phyloP scores from a whole-genome alignment of 495 filamentous ascomycete species.

The Glutinoglossum americanum region DNA sequence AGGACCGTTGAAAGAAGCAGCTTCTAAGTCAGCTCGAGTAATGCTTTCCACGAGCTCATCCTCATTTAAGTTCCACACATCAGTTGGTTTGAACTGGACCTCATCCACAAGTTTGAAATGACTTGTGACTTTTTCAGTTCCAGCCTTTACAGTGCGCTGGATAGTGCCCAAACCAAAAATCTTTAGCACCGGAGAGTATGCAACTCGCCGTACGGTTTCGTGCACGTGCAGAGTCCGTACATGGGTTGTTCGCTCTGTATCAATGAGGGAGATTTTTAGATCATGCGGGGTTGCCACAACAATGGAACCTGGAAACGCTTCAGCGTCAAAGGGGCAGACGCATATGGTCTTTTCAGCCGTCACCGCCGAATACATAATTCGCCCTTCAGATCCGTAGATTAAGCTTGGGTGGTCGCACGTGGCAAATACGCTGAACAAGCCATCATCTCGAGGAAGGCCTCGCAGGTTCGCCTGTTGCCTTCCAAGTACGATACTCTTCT shows the following conservation, averaged over 20 bases:
- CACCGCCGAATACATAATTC: conserved; percentile 85
- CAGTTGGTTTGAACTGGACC: conserved; percentile 31
- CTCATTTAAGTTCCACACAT: conserved; percentile 27
- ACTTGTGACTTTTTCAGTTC: conserved; percentile 32
- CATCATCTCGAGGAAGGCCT: conserved; percentile 40
- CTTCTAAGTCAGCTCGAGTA: conserved; percentile 51
- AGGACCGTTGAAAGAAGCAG: conserved; percentile 9
- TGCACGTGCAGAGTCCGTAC: conserved; percentile 55
- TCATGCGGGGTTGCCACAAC: conserved; percentile 57
- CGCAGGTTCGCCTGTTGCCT: conserved; percentile 67
- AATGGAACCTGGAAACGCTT: conserved; percentile 60
- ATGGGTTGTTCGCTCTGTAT: conserved; percentile 70
- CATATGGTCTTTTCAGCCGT: conserved; percentile 69
- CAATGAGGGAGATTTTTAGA: conserved; percentile 62
- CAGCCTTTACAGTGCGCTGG: conserved; percentile 32
- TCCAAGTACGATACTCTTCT: conserved; percentile 68
- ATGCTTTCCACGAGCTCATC: conserved; percentile 73
- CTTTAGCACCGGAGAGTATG: conserved; percentile 59
- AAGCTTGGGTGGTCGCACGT: conserved; percentile 85
- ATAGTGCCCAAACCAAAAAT: conserved; percentile 73
- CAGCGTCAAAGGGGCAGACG: conserved; percentile 61
- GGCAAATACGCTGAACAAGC: conserved; percentile 66
- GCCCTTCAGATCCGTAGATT: conserved; percentile 72
- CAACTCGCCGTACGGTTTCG: conserved; percentile 70
- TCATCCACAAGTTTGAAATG: conserved; percentile 40